Evolutionary conservation across 352 stramenopile species (phyloP).

Genomic region (Pythium volutum): DNA sequence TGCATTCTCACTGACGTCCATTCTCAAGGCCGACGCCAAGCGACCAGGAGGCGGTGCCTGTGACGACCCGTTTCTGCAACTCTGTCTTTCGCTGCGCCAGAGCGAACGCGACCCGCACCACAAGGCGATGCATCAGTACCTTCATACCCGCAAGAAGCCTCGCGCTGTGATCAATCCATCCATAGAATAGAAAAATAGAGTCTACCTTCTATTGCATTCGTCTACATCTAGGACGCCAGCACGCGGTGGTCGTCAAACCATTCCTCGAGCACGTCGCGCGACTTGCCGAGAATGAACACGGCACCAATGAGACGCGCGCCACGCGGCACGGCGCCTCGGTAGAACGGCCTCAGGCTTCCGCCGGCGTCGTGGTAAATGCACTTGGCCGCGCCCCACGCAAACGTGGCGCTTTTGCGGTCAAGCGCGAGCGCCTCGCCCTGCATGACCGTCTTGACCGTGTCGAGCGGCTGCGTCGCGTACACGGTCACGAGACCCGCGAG

Average conservation of each 20-base stretch:
- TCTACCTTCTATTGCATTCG: neutral
- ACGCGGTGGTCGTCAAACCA: conserved; percentile 63
- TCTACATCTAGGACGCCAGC: conserved; percentile 18
- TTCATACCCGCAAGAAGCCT: conserved; percentile 16
- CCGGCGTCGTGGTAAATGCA: conserved; percentile 54
- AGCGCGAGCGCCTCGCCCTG: conserved; percentile 68
- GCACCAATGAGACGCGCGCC: conserved; percentile 77
- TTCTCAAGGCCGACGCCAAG: conserved; percentile 8
- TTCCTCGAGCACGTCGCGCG: conserved; percentile 67
- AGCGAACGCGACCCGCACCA: conserved; percentile 9
- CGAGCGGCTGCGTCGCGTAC: conserved; percentile 70
- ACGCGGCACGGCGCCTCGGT: conserved; percentile 68
- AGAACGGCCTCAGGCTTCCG: conserved; percentile 41
- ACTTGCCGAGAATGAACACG: conserved; percentile 80
- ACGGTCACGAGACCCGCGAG: conserved; percentile 72
- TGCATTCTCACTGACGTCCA: neutral
- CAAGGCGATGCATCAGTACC: conserved; percentile 7
- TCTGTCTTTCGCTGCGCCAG: conserved; percentile 11
- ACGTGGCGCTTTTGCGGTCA: conserved; percentile 31
- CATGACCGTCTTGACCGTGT: conserved; percentile 86
- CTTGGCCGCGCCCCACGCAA: conserved; percentile 37
- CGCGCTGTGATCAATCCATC: neutral
- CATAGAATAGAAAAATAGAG: conserved; percentile 5
- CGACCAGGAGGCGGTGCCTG: neutral
- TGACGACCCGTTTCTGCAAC: conserved; percentile 9